These are phyloP conservation scores for Fusarium virguliforme DNA, from an alignment of 2,329 filamentous ascomycete genomes.

Conservation along the genomic window DNA sequence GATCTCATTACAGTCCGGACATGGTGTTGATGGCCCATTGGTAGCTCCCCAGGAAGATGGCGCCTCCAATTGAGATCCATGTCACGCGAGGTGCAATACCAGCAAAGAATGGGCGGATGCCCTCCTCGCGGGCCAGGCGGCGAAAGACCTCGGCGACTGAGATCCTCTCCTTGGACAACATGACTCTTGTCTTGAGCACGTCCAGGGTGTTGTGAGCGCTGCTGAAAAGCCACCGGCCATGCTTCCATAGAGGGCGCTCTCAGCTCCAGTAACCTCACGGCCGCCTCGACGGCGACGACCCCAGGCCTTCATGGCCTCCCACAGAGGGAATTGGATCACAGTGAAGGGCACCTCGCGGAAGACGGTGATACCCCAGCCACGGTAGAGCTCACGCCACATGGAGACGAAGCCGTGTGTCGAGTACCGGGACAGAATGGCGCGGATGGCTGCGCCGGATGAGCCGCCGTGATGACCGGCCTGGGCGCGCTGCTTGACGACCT, in stretches of 20 bases:
- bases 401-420: slow-evolving; percentile 63
- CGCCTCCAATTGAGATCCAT: slow-evolving; percentile 96
- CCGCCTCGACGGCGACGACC: slow-evolving; percentile 62
- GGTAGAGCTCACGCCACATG: slow-evolving; percentile 88
- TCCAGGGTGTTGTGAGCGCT: slow-evolving; percentile 92
- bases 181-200: slow-evolving; percentile 96
- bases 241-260: slow-evolving; percentile 89
- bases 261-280: slow-evolving; percentile 75
- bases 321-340: slow-evolving; percentile 96
- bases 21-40: slow-evolving; percentile 88
- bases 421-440: slow-evolving; percentile 75
- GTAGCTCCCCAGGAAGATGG: slow-evolving; percentile 95
- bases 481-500: slow-evolving; percentile 96
- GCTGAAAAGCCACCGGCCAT: slow-evolving; percentile 88
- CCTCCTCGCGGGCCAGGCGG: slow-evolving; percentile 76
- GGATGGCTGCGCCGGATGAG: slow-evolving; percentile 76
- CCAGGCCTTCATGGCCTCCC: slow-evolving; percentile 91
- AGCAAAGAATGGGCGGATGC: slow-evolving; percentile 79
- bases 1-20: slow-evolving; percentile 48
- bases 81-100: slow-evolving; percentile 86
- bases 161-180: slow-evolving; percentile 83
- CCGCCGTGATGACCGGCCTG: slow-evolving; percentile 88
- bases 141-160: slow-evolving; percentile 73
- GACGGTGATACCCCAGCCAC: slow-evolving; percentile 93
- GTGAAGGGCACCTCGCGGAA: slow-evolving; percentile 98